Evolutionary conservation across 2,329 filamentous ascomycete genomes (phyloP).

Genomic region (Fusarium metavorans): DNA sequence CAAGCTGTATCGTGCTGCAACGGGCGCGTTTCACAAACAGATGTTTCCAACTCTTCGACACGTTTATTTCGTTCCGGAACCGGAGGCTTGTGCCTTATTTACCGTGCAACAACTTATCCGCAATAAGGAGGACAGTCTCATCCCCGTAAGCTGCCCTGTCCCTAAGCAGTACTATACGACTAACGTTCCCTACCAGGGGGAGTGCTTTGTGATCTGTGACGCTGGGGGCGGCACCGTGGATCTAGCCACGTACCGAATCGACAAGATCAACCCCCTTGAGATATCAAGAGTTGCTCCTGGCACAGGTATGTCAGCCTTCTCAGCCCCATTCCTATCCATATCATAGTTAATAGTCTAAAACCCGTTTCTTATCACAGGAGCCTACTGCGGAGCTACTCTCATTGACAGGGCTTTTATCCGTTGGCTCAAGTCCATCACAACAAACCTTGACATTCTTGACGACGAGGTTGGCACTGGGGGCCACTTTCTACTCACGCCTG

Average conservation of each 20-base stretch:
- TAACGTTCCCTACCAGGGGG: background rate
- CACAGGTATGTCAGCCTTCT: background rate
- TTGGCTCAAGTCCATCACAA: background rate
- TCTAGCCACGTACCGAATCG: slow-evolving; percentile 5
- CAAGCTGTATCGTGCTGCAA: background rate
- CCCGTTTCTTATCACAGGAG: background rate
- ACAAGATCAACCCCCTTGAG: background rate
- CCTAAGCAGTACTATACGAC: background rate
- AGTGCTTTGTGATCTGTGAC: slow-evolving; percentile 6
- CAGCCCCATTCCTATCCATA: background rate
- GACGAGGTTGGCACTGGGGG: slow-evolving; percentile 1
- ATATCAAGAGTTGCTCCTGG: slow-evolving; percentile 1
- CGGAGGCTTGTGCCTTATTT: slow-evolving; percentile 4
- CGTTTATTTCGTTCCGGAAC: slow-evolving; percentile 3
- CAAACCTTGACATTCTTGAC: background rate
- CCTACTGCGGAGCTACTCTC: background rate
- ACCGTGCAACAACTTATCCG: background rate
- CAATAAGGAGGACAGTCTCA: background rate
- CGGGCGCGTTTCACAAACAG: background rate
- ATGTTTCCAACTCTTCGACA: background rate
- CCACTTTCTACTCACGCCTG: slow-evolving; percentile 2
- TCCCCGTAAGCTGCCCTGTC: background rate
- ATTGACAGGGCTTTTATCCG: slow-evolving; percentile 1
- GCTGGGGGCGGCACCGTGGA: slow-evolving; percentile 4
- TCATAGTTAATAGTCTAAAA: background rate